Base-by-base conservation (phyloP, 352 stramenopile species). In the Thalassiosira allenii region DNA sequence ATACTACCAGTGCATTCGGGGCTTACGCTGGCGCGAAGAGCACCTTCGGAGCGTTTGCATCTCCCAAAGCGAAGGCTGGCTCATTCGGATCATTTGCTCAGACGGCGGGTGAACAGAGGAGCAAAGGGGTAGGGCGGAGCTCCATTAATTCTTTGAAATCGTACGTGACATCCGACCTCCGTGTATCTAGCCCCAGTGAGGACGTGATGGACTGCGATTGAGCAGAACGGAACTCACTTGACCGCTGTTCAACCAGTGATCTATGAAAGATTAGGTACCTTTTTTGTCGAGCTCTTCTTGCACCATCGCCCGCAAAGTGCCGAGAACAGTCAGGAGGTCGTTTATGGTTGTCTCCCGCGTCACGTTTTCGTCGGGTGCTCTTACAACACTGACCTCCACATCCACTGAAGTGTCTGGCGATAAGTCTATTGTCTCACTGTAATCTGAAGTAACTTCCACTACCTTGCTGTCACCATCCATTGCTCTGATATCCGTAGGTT, bases 151-250 rank as follows among this genome's bases (percentile, higher is more conserved):
- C 59, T 2, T 57, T 69, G 22, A 69, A 3, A 49, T 56, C 59
- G 20, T 41, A 57, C 40, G n/a, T n/a, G n/a, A 34, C 34, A 23
- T 33, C 34, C 54, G 59, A 30, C 17, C 54, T 56, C 37, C 52
- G 59, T n/a, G 41, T 27, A 56, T 43, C 40, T 30, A 30, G 37
- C 25, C 20, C 34, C 5, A 29, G 59, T 69, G 59, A 58, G 14
- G 54, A 69, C 14, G 40, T 27, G 8, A 69, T 69, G 59, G 59
- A 69, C 23, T 69, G 59, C 41, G 59, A 69, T 53, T n/a, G n/a
- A n/a, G n/a, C n/a, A n/a, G n/a, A n/a, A n/a, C n/a, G n/a, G n/a
- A n/a, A n/a, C n/a, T n/a, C n/a, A n/a, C n/a, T n/a, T n/a, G n/a
- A n/a, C n/a, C n/a, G n/a, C n/a, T n/a, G n/a, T n/a, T n/a, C n/a